A percentile compares a stretch with the other conserved stretches of the same genome.
These are phyloP conservation scores for Diplosphaera chodatii DNA, from an alignment of 139 green algal species.

Conservation along the genomic window DNA sequence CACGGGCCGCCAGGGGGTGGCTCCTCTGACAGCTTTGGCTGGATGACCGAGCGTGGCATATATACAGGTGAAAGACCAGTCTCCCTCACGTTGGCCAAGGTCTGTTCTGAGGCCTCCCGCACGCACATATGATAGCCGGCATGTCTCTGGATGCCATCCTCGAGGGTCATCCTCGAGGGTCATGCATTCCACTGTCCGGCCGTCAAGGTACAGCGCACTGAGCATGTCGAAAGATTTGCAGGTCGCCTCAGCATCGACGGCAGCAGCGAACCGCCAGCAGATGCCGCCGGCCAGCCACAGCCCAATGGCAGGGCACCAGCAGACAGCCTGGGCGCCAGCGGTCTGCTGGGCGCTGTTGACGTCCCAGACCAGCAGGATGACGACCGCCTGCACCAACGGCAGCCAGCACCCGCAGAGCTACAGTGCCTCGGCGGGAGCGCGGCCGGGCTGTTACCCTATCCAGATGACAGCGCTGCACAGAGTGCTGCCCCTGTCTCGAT, in stretches of 20 bases:
- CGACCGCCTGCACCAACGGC: too few relatives aligned
- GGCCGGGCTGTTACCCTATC: constrained; percentile 17
- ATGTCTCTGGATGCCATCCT: too few relatives aligned
- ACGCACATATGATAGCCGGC: too few relatives aligned
- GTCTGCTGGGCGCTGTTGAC: too few relatives aligned
- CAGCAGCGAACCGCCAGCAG: constrained; percentile 1
- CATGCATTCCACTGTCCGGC: too few relatives aligned
- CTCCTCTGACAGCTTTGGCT: constrained; percentile 22
- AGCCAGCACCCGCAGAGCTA: constrained; percentile 1
- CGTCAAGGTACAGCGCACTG: too few relatives aligned
- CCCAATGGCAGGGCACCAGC: not conserved
- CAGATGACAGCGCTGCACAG: not conserved
- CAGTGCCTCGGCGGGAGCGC: constrained; percentile 5
- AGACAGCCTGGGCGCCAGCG: too few relatives aligned
- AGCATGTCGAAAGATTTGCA: too few relatives aligned
- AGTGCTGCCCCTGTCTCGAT: constrained; percentile 29
- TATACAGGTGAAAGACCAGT: too few relatives aligned
- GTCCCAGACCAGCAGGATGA: not conserved
- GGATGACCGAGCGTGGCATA: constrained; percentile 32
- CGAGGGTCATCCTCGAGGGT: too few relatives aligned
- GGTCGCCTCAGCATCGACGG: constrained; percentile 17
- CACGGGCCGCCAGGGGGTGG: not conserved
- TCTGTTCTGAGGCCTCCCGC: too few relatives aligned
- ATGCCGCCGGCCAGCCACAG: not conserved
- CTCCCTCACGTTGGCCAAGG: too few relatives aligned